A percentile compares a stretch with the other conserved stretches of the same genome.
These are phyloP conservation scores for Endocalyx cinctus DNA, from an alignment of 2,329 filamentous ascomycete species.

Conservation along the genomic window DNA sequence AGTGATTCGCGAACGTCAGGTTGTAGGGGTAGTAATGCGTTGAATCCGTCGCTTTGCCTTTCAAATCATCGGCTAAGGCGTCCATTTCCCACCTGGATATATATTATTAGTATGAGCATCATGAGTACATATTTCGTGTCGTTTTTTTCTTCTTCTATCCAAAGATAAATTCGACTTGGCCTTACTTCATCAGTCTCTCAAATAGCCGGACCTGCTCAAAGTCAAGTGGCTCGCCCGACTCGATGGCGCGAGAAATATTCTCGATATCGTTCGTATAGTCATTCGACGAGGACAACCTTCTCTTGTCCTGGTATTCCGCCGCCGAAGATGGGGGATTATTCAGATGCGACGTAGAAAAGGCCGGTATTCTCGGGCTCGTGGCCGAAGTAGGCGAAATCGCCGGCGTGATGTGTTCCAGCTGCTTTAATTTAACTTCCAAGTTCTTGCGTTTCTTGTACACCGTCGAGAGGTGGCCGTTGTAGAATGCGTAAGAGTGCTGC, in stretches of 20 bases:
- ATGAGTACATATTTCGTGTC: neutral
- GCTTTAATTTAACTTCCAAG: conserved; percentile 47
- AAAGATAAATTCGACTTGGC: no score
- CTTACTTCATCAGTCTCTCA: conserved; percentile 53
- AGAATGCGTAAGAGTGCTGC: conserved; percentile 75
- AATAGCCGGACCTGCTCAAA: conserved; percentile 60
- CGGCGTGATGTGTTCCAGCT: conserved; percentile 51
- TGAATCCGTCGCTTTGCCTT: conserved; percentile 51
- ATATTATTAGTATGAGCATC: neutral
- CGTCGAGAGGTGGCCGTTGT: conserved; percentile 68
- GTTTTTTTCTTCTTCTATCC: no score
- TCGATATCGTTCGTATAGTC: conserved; percentile 48
- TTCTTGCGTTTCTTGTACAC: conserved; percentile 46
- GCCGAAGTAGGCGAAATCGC: conserved; percentile 37
- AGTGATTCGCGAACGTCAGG: conserved; percentile 59
- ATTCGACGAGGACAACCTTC: conserved; percentile 31
- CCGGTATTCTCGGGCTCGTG: conserved; percentile 35
- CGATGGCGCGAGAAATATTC: conserved; percentile 57
- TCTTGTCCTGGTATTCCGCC: conserved; percentile 35
- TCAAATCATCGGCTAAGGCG: conserved; percentile 59
- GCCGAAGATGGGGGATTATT: conserved; percentile 36
- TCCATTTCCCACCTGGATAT: conserved; percentile 52
- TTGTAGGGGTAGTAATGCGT: conserved; percentile 62
- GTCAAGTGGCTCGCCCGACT: conserved; percentile 55
- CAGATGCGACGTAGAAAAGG: conserved; percentile 43